Evolutionary conservation across 1,284 basidiomycete genomes (phyloP), one percentile per base, ranked within the genome.

Genomic region (Trichosporon coremiiforme): DNA sequence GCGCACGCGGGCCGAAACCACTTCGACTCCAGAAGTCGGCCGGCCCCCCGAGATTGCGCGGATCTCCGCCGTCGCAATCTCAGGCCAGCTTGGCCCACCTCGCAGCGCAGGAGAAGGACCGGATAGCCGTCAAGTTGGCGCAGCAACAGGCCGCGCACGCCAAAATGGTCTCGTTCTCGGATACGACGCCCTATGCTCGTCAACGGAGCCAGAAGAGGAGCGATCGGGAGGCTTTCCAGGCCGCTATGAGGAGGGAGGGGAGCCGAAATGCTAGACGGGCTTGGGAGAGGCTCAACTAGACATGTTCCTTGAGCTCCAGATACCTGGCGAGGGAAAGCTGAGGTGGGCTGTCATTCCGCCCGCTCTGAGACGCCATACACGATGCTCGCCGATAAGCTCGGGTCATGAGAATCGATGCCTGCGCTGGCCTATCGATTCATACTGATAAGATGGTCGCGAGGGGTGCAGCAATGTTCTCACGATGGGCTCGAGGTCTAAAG

Each of bases 171-270:
- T 35, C 29, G 57, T 62, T 62, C 57, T 17, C 57, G 5, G 31
- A 33, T 3, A 17, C 29, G 4, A 22, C 31, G 31, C 57, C 57
- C 2, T 62, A 35, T 9, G 31, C 29, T 15, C 33, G 31, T 31
- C 29, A 13, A 13, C 57, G 57, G 29, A 62, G 31, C 31, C 57
- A 62, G 57, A 62, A 62, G 57, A 31, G n/a, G 29, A 62, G 31
- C 31, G 57, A 62, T 29, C 57, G 57, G 13, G 57, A 62, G 29
- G 57, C 57, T 5, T 62, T 62, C 57, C 57, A 62, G 57, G 57
- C 57, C 2, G 57, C 57, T 6, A 62, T 62, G 57, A 31, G 29
- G 29, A 15, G 57, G 6, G 57, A 62, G 57, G 57, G 57, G 1
- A 33, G 31, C 2, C 29, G 57, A 2, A 5, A 15, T 3, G 57